Evolutionary conservation across 164 flowering plant species (phyloP).

Genomic region (Stephania cephalantha): DNA sequence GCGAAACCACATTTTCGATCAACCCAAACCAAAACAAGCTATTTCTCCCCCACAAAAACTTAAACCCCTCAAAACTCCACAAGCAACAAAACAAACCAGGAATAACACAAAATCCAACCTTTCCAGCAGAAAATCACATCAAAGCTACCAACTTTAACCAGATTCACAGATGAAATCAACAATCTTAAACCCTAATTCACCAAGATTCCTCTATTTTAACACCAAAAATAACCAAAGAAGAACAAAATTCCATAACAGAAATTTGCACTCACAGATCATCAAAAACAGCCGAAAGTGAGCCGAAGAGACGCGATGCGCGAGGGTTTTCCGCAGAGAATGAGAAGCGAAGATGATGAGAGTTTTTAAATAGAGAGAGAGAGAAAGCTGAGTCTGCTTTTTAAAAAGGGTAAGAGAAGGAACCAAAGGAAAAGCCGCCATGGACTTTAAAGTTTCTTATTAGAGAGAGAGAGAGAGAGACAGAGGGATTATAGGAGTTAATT

Average conservation of each 20-base stretch:
- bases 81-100: background rate
- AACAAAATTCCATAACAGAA: background rate
- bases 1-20: background rate
- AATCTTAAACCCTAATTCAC: background rate
- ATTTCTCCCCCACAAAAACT: background rate
- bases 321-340: background rate
- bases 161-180: background rate
- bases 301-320: background rate
- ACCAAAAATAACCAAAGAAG: background rate
- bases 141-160: background rate
- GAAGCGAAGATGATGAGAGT: constrained; percentile 2
- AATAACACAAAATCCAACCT: background rate
- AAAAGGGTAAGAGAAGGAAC: constrained; percentile 9
- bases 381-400: constrained; percentile 14
- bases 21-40: background rate
- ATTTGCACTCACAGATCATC: constrained; percentile 15
- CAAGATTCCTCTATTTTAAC: background rate
- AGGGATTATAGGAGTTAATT: background rate
- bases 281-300: background rate
- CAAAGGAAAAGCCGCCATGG: constrained; percentile 11
- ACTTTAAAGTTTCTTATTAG: background rate
- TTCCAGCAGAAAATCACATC: background rate
- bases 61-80: background rate
- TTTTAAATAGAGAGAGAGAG: background rate
- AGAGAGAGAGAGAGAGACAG: background rate